A percentile compares a stretch with the other conserved stretches of the same genome.
Conservation (phyloP, 331 rosid genomes). For the Malus hybrid region DNA sequence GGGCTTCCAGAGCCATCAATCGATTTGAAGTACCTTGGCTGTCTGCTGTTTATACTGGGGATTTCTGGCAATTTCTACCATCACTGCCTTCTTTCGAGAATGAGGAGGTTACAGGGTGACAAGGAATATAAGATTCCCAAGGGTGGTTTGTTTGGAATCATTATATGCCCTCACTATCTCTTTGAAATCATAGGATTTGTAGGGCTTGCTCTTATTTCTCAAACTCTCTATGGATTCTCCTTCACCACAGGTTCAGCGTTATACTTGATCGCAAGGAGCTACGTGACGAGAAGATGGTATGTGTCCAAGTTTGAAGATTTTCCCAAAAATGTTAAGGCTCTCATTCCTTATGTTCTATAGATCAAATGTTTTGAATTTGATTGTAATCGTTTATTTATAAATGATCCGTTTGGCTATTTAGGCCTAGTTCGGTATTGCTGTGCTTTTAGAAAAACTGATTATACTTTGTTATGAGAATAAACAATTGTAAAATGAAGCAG, state of each 20-base stretch:
- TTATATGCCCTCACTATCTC: slow-evolving; percentile 68
- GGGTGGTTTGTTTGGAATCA: slow-evolving; percentile 44
- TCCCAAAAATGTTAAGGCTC: slow-evolving; percentile 54
- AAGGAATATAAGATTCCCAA: slow-evolving; percentile 44
- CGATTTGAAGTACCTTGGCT: slow-evolving; percentile 41
- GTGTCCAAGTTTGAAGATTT: slow-evolving; percentile 64
- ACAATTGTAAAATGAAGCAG: too few relatives aligned
- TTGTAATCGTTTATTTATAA: too few relatives aligned
- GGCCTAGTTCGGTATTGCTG: too few relatives aligned
- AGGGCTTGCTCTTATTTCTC: slow-evolving; percentile 60
- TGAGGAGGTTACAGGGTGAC: slow-evolving; percentile 25
- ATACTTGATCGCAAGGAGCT: slow-evolving; percentile 65
- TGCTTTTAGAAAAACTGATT: too few relatives aligned
- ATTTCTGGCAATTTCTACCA: slow-evolving; percentile 67
- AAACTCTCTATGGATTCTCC: slow-evolving; percentile 29
- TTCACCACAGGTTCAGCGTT: slow-evolving; percentile 31
- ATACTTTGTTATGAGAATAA: too few relatives aligned
- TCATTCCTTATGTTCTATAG: slow-evolving; percentile 53
- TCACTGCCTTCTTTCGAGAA: slow-evolving; percentile 45
- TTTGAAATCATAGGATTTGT: slow-evolving; percentile 54
- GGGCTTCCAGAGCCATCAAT: slow-evolving; percentile 44
- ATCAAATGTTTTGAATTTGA: background rate
- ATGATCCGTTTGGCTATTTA: too few relatives aligned
- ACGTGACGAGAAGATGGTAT: slow-evolving; percentile 63
- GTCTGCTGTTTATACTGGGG: slow-evolving; percentile 39